Evolutionary conservation across 179 eudicot species (phyloP).

Genomic region (Silene coronaria): DNA sequence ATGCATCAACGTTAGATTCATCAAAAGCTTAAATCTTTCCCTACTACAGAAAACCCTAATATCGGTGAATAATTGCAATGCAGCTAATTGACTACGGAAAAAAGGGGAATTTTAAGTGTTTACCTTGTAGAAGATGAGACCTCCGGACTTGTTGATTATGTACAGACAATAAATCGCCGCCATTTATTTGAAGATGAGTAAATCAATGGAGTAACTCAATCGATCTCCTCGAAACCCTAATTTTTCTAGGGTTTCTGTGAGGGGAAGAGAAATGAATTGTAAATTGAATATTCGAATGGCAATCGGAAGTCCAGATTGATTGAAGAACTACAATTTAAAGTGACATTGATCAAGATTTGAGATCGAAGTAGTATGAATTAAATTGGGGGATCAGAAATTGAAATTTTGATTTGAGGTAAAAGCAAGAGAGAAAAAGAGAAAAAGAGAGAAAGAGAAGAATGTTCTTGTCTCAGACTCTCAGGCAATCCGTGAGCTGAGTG

Average conservation of each 20-base stretch:
- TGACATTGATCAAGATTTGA: not conserved
- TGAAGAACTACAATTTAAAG: not conserved
- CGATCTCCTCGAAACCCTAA: constrained; percentile 2
- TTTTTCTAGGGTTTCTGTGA: constrained; percentile 1
- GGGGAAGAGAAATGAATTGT: not conserved
- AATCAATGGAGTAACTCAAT: not conserved
- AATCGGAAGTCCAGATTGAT: not conserved
- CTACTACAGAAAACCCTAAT: not conserved
- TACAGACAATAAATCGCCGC: constrained; percentile 55
- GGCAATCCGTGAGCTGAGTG: not conserved
- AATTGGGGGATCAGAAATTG: not conserved
- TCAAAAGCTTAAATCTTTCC: not conserved
- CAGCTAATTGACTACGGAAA: not conserved
- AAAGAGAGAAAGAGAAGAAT: not conserved
- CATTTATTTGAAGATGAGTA: constrained; percentile 19
- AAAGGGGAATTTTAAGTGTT: not conserved
- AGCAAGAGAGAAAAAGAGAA: not conserved
- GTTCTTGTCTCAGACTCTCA: no score
- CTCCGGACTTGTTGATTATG: constrained; percentile 72
- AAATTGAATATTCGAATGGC: not conserved
- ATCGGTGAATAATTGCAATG: not conserved
- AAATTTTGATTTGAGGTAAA: not conserved
- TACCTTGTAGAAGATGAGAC: constrained; percentile 70
- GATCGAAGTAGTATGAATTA: not conserved
- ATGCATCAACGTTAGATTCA: not conserved